Conservation (phyloP, 148 eudicot genomes). For the Spergularia bocconei region DNA sequence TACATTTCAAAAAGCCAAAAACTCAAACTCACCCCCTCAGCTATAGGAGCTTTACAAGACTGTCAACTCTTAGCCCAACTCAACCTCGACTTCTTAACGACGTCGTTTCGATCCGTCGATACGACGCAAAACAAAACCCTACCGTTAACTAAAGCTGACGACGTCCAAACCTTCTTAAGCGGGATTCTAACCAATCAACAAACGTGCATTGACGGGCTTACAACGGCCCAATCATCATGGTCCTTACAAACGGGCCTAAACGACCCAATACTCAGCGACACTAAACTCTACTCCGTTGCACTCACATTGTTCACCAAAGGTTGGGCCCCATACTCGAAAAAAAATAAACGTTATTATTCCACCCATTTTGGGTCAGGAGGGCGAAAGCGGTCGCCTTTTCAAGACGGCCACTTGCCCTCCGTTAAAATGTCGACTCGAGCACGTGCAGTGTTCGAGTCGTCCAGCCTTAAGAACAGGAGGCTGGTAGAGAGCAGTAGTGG, state of each 20-base stretch:
- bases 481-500: conserved; percentile 28
- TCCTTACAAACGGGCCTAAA: conserved; percentile 40
- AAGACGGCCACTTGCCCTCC: conserved; percentile 30
- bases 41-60: conserved; percentile 45
- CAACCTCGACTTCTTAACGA: conserved; percentile 45
- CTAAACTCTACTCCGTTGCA: conserved; percentile 57
- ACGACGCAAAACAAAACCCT: conserved; percentile 30
- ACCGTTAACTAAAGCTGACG: conserved; percentile 37
- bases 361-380: neutral
- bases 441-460: conserved; percentile 24
- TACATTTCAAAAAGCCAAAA: conserved; percentile 32
- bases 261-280: conserved; percentile 48
- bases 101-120: conserved; percentile 34
- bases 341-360: conserved; percentile 14
- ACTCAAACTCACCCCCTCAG: conserved; percentile 31
- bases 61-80: conserved; percentile 46
- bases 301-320: conserved; percentile 60
- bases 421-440: conserved; percentile 40
- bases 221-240: conserved; percentile 44
- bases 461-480: conserved; percentile 26
- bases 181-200: conserved; percentile 71
- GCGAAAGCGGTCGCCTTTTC: conserved; percentile 25
- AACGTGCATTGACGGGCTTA: conserved; percentile 75
- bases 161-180: conserved; percentile 64
- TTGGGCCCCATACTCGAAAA: conserved; percentile 44